A percentile compares a stretch with the other conserved stretches of the same genome.
phyloP scores from a whole-genome alignment of 768 basidiomycete species.

The Naganishia antarctica region DNA sequence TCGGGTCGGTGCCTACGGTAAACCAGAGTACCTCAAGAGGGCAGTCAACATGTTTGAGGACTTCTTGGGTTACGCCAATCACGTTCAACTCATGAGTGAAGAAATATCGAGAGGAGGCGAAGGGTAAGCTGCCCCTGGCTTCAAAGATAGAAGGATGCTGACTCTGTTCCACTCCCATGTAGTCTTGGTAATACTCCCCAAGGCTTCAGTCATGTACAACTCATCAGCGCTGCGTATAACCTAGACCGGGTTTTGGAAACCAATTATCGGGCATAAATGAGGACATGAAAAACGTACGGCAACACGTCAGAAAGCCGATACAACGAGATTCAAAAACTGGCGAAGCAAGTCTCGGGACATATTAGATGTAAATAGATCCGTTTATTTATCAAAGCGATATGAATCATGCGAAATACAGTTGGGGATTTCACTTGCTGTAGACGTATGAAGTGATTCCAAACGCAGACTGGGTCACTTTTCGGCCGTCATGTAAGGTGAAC shows the following conservation, averaged over 20 bases:
- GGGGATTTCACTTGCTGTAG: too few species aligned
- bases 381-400: too few species aligned
- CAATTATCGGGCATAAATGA: constrained; percentile 4
- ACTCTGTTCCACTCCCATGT: constrained; percentile 18
- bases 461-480: too few species aligned
- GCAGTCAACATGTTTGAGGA: constrained; percentile 56
- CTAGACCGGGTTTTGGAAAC: constrained; percentile 37
- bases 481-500: too few species aligned
- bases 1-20: constrained; percentile 75
- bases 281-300: too few species aligned
- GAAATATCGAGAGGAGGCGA: constrained; percentile 62
- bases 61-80: constrained; percentile 57
- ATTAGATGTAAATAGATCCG: too few species aligned
- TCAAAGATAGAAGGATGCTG: background rate
- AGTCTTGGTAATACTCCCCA: constrained; percentile 46
- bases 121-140: constrained; percentile 53
- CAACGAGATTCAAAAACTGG: too few species aligned
- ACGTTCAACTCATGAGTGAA: constrained; percentile 75
- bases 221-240: constrained; percentile 44
- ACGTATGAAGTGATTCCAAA: too few species aligned
- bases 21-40: constrained; percentile 57
- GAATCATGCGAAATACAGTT: too few species aligned
- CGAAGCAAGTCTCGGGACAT: too few species aligned
- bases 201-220: constrained; percentile 50
- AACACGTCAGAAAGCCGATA: too few species aligned